phyloP scores from a whole-genome alignment of 2,329 filamentous ascomycete species.

The Alternaria brassicicola region DNA sequence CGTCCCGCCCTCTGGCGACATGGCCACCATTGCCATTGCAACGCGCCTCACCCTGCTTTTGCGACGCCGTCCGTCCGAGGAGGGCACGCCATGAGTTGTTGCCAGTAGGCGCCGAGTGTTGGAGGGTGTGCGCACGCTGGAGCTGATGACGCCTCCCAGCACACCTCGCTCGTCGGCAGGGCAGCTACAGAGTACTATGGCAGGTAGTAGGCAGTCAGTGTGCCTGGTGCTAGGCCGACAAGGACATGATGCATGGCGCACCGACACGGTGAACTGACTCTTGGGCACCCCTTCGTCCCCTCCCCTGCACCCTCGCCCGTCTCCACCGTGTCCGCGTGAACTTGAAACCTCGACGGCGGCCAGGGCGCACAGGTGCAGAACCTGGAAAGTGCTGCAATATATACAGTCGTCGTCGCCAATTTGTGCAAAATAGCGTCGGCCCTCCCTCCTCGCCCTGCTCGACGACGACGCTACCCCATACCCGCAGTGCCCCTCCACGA shows the following conservation, averaged over 20 bases:
- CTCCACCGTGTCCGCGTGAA: slow-evolving; percentile 12
- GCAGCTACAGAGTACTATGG: slow-evolving; percentile 5
- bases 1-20: slow-evolving; percentile 21
- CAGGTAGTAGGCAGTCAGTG: background rate
- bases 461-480: background rate
- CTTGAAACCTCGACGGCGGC: slow-evolving; percentile 22
- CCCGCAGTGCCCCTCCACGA: background rate
- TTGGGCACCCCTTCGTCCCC: slow-evolving; percentile 8
- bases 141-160: slow-evolving; percentile 6
- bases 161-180: slow-evolving; percentile 2
- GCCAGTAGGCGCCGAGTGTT: background rate
- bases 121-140: background rate
- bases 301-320: slow-evolving; percentile 1
- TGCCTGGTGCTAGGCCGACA: slow-evolving; percentile 1
- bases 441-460: background rate
- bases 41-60: background rate
- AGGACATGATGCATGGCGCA: slow-evolving; percentile 13
- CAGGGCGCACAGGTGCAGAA: slow-evolving; percentile 2
- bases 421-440: slow-evolving; percentile 7
- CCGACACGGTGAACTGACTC: slow-evolving; percentile 16
- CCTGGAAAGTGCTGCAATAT: slow-evolving; percentile 12
- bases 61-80: background rate
- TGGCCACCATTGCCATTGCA: slow-evolving; percentile 25
- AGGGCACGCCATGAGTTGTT: slow-evolving; percentile 1
- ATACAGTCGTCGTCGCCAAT: slow-evolving; percentile 9